Evolutionary conservation across 1,284 basidiomycete species (phyloP), one percentile per base, ranked within the genome.

Genomic region (Tilletia setariae): DNA sequence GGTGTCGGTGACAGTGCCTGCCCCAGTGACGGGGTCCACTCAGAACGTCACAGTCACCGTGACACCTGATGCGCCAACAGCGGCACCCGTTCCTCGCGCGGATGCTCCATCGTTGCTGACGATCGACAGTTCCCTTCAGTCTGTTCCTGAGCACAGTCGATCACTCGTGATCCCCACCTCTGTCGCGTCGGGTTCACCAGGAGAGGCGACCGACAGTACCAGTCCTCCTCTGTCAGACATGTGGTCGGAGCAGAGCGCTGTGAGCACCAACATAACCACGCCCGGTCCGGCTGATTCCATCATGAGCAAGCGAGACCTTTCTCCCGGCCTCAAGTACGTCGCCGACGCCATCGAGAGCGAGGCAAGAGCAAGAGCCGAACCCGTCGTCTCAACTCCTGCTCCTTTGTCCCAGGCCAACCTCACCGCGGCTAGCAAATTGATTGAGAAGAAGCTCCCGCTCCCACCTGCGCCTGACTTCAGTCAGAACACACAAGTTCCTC

Each of bases 211-310:
- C 28, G 56, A 30, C 23, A 61, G 28, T n/a, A 25, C 35, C 16
- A 61, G 28, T 30, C 56, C 56, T 32, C 63, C 65, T 7, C 25
- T 49, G 25, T 65, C 67, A 16, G 70, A 71, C 30, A 49, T 71
- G 30, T 70, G 69, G 69, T 76, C 76, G 1, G 74, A 74, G 59
- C 66, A 68, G 11, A 78, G 76, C 64, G 65, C 70, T 7, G 66
- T 62, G 21, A 79, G 77, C 70, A 78, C 77, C 11, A 66, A 66
- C 1, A 67, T 71, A n/a, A 74, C 74, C 3, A 74, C 76, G 19
- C 76, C 77, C 30, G 47, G 49, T 25, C 47, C 70, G n/a, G 70
- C 72, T 15, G 72, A 73, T 13, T 30, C 67, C 15, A 6, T 63
- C 13, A 40, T 66, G 61, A 56, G 56, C 56, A 25, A 61, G 56